phyloP scores from a whole-genome alignment of 352 stramenopile genomes.

The Globisporangium barbulae region DNA sequence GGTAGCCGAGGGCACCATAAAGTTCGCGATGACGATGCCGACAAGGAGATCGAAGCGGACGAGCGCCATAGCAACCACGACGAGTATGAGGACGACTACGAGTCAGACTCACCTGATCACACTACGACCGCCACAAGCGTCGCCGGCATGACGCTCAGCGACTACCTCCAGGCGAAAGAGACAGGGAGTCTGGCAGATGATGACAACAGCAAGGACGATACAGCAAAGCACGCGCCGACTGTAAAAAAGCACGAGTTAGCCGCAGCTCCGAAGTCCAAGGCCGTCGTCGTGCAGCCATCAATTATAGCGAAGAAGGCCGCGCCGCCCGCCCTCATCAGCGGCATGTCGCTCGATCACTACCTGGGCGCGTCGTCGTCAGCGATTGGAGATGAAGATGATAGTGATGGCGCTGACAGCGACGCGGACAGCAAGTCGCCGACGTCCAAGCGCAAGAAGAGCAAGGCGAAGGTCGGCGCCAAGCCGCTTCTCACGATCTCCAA shows the following conservation, averaged over 20 bases:
- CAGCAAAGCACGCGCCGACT: not conserved
- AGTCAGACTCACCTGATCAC: constrained; percentile 26
- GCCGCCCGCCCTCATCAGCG: constrained; percentile 30
- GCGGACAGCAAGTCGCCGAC: constrained; percentile 30
- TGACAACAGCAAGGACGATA: not conserved
- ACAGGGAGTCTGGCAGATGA: constrained; percentile 5
- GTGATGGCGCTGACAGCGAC: constrained; percentile 8
- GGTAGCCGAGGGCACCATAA: no score
- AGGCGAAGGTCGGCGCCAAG: constrained; percentile 21
- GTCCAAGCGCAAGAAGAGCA: constrained; percentile 33
- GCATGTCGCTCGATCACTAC: constrained; percentile 67
- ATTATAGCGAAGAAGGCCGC: constrained; percentile 20
- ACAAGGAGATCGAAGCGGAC: not conserved
- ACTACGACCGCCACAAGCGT: constrained; percentile 17
- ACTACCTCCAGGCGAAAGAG: constrained; percentile 46
- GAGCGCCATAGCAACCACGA: constrained; percentile 14
- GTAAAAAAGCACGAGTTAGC: constrained; percentile 7
- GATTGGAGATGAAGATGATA: constrained; percentile 7
- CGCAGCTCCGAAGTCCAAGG: not conserved
- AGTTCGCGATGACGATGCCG: not conserved
- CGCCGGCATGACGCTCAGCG: constrained; percentile 46
- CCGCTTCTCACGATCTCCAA: constrained; percentile 6
- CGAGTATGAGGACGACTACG: constrained; percentile 47
- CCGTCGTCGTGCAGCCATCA: not conserved
- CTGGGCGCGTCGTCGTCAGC: constrained; percentile 33